These are phyloP conservation scores for Agroathelia rolfsii DNA, from an alignment of 1,284 basidiomycete genomes.

Conservation along the genomic window DNA sequence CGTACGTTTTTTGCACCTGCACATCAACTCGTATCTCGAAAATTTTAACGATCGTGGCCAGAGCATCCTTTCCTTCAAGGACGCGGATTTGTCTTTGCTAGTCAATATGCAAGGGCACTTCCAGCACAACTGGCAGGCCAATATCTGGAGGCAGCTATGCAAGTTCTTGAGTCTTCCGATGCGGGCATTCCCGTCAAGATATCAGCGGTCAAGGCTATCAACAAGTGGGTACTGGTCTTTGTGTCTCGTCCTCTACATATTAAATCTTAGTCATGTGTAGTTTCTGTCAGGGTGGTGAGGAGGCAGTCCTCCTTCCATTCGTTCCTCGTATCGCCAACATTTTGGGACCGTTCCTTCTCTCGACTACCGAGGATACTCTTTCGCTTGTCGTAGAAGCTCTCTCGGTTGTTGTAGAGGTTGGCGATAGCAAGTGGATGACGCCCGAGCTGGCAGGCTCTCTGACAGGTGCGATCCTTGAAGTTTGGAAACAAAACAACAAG, in stretches of 20 bases:
- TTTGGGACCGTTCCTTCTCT: constrained; percentile 74
- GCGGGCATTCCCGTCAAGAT: constrained; percentile 83
- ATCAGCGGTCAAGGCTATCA: constrained; percentile 85
- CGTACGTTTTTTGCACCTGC: no score
- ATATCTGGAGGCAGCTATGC: constrained; percentile 80
- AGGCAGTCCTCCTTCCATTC: constrained; percentile 50
- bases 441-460: constrained; percentile 55
- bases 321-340: constrained; percentile 73
- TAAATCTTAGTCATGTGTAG: constrained; percentile 24
- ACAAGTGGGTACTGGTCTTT: constrained; percentile 51
- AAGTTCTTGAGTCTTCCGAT: constrained; percentile 67
- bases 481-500: constrained; percentile 80
- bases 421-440: constrained; percentile 63
- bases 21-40: no score
- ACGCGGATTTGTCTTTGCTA: constrained; percentile 89
- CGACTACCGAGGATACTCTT: constrained; percentile 81
- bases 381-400: constrained; percentile 86
- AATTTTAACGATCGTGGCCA: constrained; percentile 19
- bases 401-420: constrained; percentile 67
- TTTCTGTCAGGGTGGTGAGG: constrained; percentile 53
- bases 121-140: constrained; percentile 65
- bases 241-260: neutral
- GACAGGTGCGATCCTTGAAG: constrained; percentile 56
- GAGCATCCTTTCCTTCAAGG: constrained; percentile 90
- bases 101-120: constrained; percentile 74